Percentiles rank a stretch among this genome's conserved stretches.
These are phyloP conservation scores for Phytophthora uliginosa DNA, from an alignment of 352 stramenopile genomes.

Conservation along the genomic window DNA sequence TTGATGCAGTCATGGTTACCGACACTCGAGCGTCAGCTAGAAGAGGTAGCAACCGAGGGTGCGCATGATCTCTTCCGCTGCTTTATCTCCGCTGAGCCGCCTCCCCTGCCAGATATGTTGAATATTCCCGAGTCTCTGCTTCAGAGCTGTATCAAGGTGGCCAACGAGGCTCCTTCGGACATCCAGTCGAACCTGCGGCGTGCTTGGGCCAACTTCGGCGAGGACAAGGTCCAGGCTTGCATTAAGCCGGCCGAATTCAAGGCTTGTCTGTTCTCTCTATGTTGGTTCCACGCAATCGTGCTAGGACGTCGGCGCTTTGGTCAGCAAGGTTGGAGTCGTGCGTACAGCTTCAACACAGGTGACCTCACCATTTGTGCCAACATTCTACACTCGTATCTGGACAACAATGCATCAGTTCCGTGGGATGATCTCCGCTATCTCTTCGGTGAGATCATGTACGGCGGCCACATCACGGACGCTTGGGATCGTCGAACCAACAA, in stretches of 20 bases:
- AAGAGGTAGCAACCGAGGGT: conserved; percentile 90
- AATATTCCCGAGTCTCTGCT: conserved; percentile 98
- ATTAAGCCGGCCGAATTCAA: conserved; percentile 95
- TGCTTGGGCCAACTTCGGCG: conserved; percentile 95
- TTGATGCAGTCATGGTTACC: conserved; percentile 98
- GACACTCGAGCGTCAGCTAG: conserved; percentile 93
- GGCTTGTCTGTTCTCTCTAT: conserved; percentile 95
- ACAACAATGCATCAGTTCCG: conserved; percentile 93
- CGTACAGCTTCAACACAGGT: conserved; percentile 97
- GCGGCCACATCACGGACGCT: conserved; percentile 96
- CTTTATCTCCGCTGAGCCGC: conserved; percentile 96
- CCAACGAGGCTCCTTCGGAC: conserved; percentile 96
- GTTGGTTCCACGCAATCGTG: conserved; percentile 98
- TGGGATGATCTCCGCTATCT: conserved; percentile 98
- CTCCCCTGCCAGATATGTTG: conserved; percentile 94
- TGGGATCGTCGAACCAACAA: conserved; percentile 98
- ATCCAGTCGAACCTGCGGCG: conserved; percentile 96
- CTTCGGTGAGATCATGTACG: conserved; percentile 98
- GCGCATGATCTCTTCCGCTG: conserved; percentile 96
- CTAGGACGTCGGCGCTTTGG: conserved; percentile 93
- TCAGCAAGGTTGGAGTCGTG: conserved; percentile 95
- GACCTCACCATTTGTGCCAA: conserved; percentile 97
- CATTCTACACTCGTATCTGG: conserved; percentile 94
- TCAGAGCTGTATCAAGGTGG: conserved; percentile 97
- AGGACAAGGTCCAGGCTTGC: conserved; percentile 90